Evolutionary conservation across 345 rosid genomes (phyloP), one percentile per base, ranked within the genome.

Genomic region (Euphorbia pulcherrima): DNA sequence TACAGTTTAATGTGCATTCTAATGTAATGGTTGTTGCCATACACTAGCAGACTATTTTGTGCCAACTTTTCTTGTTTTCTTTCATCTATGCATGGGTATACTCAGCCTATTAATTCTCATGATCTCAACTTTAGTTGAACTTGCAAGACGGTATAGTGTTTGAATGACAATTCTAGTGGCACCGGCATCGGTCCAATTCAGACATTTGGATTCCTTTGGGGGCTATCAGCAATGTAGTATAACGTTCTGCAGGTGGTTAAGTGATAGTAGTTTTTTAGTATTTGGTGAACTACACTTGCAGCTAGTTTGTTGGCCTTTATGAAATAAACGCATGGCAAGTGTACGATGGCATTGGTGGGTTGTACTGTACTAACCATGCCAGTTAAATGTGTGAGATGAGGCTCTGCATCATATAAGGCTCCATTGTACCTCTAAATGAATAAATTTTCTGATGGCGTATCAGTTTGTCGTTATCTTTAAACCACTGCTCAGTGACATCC

Each of bases 11-110:
- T 75, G 62, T 23, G 46, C 63, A 26, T 64, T 37, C 68, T 29
- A 37, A 53, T 55, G 69, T 60, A 68, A 69, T 68, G 67, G 29
- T 29, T 52, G 53, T 21, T 72, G 51, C 70, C 13, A 47, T 14
- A 44, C 67, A 18, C 24, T 4, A 41, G 40, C 10, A 14, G n/a
- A 20, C 21, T 39, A 54, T 53, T 20, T 33, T 5, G 8, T 14
- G 60, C 30, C 35, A 53, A 33, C 23, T n/a, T 65, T 33, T 26
- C 10, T 44, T 20, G 40, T n/a, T 65, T 51, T 44, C 20, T 44
- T 40, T 44, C 21, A 24, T 41, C 54, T 63, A 28, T 24, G 40
- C 23, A 21, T 47, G 13, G 13, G 55, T 33, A 62, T 9, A 46
- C 47, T 46, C 11, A 2, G n/a, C 50, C 5, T 56, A 6, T 16